Conservation (phyloP, 2,329 filamentous ascomycete species). For the Colletotrichum filicis region DNA sequence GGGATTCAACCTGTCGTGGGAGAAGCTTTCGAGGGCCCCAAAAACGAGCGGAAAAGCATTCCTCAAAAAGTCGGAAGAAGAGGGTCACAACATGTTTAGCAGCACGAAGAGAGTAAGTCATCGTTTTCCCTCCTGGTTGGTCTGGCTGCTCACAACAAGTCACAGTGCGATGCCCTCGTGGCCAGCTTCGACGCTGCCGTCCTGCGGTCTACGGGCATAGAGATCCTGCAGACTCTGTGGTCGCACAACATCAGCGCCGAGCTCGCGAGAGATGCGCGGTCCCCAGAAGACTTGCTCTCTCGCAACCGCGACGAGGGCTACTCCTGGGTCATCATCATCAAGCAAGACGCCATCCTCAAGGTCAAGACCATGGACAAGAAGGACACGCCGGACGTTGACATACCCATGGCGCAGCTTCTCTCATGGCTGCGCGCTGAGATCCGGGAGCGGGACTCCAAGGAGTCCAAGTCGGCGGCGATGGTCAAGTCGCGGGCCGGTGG, state of each 20-base stretch:
- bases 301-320: constrained; percentile 82
- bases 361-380: constrained; percentile 82
- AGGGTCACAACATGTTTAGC: constrained; percentile 67
- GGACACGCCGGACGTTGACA: constrained; percentile 79
- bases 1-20: constrained; percentile 91
- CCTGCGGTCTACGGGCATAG: constrained; percentile 80
- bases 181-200: constrained; percentile 85
- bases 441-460: constrained; percentile 78
- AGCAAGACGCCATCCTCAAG: constrained; percentile 80
- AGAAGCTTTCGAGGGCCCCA: constrained; percentile 77
- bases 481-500: constrained; percentile 51
- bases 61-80: constrained; percentile 77
- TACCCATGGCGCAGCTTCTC: constrained; percentile 79
- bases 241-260: constrained; percentile 87
- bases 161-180: constrained; percentile 86
- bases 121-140: accelerated
- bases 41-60: constrained; percentile 67
- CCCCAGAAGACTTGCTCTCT: constrained; percentile 81
- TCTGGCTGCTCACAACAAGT: neutral
- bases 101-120: constrained; percentile 21
- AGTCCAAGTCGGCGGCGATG: constrained; percentile 65
- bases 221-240: constrained; percentile 84
- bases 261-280: constrained; percentile 81
- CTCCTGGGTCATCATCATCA: constrained; percentile 90
- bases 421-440: constrained; percentile 84